Evolutionary conservation across 179 eudicot species (phyloP).

Genomic region (Silene noctiflora): DNA sequence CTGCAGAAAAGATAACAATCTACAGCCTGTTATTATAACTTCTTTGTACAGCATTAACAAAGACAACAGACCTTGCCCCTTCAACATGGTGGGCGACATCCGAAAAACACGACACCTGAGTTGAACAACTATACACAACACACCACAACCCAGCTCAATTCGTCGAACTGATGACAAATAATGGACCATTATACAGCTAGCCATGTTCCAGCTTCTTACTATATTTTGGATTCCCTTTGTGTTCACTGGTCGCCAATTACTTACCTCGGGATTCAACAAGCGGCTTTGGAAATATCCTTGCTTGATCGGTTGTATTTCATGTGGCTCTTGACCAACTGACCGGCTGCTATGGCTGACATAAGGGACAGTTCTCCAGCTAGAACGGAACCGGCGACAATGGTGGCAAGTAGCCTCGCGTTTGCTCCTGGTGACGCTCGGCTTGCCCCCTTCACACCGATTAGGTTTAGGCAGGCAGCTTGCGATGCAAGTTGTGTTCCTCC

Average conservation of each 20-base stretch:
- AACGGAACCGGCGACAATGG: conserved; percentile 53
- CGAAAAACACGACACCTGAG: neutral
- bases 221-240: neutral
- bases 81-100: neutral
- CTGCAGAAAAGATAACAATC: neutral
- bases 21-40: neutral
- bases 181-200: neutral
- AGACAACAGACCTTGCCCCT: neutral
- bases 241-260: neutral
- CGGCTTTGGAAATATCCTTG: conserved; percentile 30
- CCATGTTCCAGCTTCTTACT: neutral
- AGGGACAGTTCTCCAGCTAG: conserved; percentile 59
- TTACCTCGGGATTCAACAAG: neutral
- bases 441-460: conserved; percentile 16
- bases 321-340: conserved; percentile 58
- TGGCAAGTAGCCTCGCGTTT: conserved; percentile 49
- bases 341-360: conserved; percentile 62
- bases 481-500: conserved; percentile 23
- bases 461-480: conserved; percentile 20
- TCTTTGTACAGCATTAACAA: neutral
- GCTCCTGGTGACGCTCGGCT: conserved; percentile 15
- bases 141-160: neutral
- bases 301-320: conserved; percentile 58
- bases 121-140: conserved; percentile 15
- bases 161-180: neutral